Conservation (phyloP, 2,329 filamentous ascomycete species). For the Helotiales sp. region DNA sequence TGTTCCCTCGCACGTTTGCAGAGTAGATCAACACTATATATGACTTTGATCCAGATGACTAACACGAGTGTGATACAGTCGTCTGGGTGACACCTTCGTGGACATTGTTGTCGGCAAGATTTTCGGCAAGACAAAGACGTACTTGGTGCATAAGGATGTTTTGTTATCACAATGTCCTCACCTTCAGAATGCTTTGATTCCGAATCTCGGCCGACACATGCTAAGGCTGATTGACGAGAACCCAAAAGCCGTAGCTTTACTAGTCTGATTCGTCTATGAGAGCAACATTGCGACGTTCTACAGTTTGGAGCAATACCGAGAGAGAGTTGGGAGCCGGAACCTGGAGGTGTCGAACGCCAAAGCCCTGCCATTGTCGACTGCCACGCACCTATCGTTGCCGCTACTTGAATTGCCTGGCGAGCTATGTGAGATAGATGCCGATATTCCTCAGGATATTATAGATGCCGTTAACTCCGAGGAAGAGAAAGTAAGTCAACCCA, state of each 20-base stretch:
- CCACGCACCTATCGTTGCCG: no score
- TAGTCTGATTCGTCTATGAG: constrained; percentile 26
- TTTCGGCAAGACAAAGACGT: constrained; percentile 21
- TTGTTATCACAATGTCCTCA: constrained; percentile 25
- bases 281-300: constrained; percentile 6
- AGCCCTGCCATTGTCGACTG: no score
- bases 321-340: background rate
- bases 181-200: constrained; percentile 28
- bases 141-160: constrained; percentile 27
- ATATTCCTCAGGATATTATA: no score
- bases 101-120: constrained; percentile 25
- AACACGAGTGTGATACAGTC: constrained; percentile 7
- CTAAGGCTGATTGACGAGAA: constrained; percentile 16
- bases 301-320: no score
- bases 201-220: constrained; percentile 24
- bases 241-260: constrained; percentile 18
- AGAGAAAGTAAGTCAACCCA: no score
- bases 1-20: background rate
- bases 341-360: no score
- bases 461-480: no score
- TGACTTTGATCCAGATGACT: background rate
- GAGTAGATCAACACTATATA: background rate
- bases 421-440: no score
- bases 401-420: no score
- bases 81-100: constrained; percentile 24